A percentile compares a stretch with the other conserved stretches of the same genome.
These are phyloP conservation scores for Scedosporium minutisporum DNA, from an alignment of 2,329 filamentous ascomycete species.

Conservation along the genomic window DNA sequence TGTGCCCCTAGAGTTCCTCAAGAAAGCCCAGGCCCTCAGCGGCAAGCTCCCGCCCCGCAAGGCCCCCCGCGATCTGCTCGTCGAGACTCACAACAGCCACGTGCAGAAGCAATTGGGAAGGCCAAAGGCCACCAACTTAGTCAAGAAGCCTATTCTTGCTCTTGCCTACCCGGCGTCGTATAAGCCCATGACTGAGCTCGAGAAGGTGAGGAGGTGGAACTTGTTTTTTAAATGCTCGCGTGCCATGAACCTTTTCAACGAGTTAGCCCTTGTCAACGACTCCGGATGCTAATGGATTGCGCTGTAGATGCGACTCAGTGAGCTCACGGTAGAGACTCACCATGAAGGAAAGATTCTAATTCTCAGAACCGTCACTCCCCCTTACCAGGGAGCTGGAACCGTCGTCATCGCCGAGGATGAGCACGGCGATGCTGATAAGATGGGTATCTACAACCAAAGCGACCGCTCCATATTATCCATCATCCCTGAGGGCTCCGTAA, in stretches of 20 bases:
- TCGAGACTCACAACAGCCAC: constrained; percentile 13
- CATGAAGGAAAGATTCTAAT: constrained; percentile 22
- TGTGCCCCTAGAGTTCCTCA: constrained; percentile 13
- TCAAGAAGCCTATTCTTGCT: constrained; percentile 15
- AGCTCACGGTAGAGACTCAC: constrained; percentile 21
- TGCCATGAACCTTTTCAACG: too few species aligned
- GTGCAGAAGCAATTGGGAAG: constrained; percentile 6
- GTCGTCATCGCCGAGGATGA: constrained; percentile 26
- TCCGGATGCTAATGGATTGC: not conserved
- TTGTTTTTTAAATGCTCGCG: not conserved
- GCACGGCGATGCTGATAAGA: constrained; percentile 24
- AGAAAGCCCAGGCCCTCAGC: constrained; percentile 12
- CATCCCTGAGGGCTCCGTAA: constrained; percentile 20
- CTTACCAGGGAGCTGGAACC: constrained; percentile 22
- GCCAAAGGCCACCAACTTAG: constrained; percentile 13
- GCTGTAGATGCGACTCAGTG: constrained; percentile 18
- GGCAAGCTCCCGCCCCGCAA: constrained; percentile 12
- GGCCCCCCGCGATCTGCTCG: constrained; percentile 8
- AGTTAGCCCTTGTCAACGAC: not conserved
- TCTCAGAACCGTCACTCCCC: constrained; percentile 19
- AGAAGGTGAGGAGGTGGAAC: constrained; percentile 7
- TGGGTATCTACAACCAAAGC: constrained; percentile 27
- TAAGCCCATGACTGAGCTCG: constrained; percentile 8
- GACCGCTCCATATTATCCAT: constrained; percentile 21
- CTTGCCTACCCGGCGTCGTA: constrained; percentile 14